These are phyloP conservation scores for Nephromyces sp. DNA, from an alignment of 169 alveolate species.

Conservation along the genomic window DNA sequence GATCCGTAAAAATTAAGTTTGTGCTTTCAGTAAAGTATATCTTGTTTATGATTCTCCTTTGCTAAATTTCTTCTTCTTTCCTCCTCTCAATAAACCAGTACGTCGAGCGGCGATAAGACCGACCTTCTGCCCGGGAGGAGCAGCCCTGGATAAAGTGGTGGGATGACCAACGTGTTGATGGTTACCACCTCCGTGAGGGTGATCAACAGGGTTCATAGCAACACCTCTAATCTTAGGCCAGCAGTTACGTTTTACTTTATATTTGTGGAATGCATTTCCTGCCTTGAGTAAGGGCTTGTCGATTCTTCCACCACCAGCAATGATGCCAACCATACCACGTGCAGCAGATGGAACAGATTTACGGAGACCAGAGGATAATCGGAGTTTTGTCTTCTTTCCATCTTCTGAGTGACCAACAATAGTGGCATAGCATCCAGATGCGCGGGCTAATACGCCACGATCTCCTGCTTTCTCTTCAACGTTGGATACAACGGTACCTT, in stretches of 20 bases:
- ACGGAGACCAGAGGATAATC: slow-evolving; percentile 96
- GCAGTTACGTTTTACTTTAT: slow-evolving; percentile 94
- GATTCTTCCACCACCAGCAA: slow-evolving; percentile 99
- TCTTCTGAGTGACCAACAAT: slow-evolving; percentile 92
- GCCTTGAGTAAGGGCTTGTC: slow-evolving; percentile 99
- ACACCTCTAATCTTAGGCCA: slow-evolving; percentile 99
- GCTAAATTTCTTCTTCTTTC: slow-evolving; percentile 54
- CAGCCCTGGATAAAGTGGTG: slow-evolving; percentile 90
- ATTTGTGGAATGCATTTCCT: slow-evolving; percentile 93
- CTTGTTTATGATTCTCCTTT: background rate
- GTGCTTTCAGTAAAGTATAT: no score
- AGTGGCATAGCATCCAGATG: slow-evolving; percentile 94
- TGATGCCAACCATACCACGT: slow-evolving; percentile 95
- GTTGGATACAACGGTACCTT: slow-evolving; percentile 93
- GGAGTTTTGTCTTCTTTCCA: slow-evolving; percentile 89
- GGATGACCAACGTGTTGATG: slow-evolving; percentile 99
- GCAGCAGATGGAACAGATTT: slow-evolving; percentile 76
- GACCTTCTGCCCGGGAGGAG: slow-evolving; percentile 98
- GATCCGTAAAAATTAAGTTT: no score
- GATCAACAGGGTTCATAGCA: slow-evolving; percentile 99
- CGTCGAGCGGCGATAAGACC: slow-evolving; percentile 99
- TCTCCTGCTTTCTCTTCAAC: slow-evolving; percentile 94
- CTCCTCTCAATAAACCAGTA: slow-evolving; percentile 98
- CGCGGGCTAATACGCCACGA: slow-evolving; percentile 94
- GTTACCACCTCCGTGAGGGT: slow-evolving; percentile 99